Evolutionary conservation across 2,329 filamentous ascomycete species (phyloP).

Genomic region (Drechslera avenae): DNA sequence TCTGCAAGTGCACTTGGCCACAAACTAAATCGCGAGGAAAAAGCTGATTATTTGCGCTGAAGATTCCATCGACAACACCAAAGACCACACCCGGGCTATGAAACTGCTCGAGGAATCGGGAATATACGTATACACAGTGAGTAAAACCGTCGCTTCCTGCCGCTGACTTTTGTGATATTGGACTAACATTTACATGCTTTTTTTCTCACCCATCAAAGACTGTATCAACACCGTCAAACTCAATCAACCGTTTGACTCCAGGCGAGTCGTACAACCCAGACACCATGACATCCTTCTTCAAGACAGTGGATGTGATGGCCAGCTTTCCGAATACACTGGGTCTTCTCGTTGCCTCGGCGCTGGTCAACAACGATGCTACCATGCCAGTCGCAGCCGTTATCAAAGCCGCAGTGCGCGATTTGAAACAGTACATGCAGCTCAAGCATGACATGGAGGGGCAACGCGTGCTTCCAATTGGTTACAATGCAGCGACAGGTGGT

Average conservation of each 20-base stretch:
- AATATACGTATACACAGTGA: conserved; percentile 13
- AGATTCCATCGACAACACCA: conserved; percentile 15
- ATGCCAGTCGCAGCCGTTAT: conserved; percentile 5
- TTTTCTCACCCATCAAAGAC: background rate
- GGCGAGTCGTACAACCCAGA: conserved; percentile 11
- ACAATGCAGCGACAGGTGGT: conserved; percentile 8
- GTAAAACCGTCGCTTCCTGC: background rate
- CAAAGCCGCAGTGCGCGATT: conserved; percentile 15
- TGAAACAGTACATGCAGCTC: conserved; percentile 16
- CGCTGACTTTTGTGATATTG: background rate
- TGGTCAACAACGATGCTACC: conserved; percentile 2
- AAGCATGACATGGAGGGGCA: conserved; percentile 1
- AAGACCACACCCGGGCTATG: conserved; percentile 14
- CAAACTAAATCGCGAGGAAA: background rate
- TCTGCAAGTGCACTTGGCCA: conserved; percentile 5
- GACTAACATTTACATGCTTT: background rate
- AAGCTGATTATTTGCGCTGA: background rate
- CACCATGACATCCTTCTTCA: conserved; percentile 6
- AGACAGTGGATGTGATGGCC: conserved; percentile 11
- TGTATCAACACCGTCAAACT: conserved; percentile 5
- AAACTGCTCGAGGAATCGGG: conserved; percentile 19
- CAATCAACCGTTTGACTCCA: conserved; percentile 13
- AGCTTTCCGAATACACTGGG: conserved; percentile 15
- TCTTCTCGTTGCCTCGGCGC: conserved; percentile 2
- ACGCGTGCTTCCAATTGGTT: conserved; percentile 11